phyloP scores from a whole-genome alignment of 2,329 filamentous ascomycete genomes.

The Aureobasidium subglaciale region DNA sequence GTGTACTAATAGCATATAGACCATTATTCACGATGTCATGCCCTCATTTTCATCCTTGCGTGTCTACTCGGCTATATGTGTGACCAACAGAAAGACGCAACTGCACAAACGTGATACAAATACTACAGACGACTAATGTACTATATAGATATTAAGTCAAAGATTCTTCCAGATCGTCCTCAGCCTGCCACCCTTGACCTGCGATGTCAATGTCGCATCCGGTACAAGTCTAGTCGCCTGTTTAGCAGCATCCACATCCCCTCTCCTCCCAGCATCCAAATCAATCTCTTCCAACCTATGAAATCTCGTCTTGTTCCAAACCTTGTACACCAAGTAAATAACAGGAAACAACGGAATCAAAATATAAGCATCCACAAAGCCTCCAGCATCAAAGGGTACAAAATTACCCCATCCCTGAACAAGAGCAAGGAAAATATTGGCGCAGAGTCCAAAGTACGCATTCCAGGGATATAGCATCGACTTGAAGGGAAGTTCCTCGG shows the following conservation, averaged over 20 bases:
- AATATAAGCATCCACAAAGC: slow-evolving; percentile 51
- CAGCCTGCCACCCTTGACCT: background rate
- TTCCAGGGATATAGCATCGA: slow-evolving; percentile 46
- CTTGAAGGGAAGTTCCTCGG: slow-evolving; percentile 43
- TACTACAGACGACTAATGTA: no score
- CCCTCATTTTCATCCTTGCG: background rate
- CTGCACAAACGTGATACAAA: no score
- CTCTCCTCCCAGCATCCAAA: slow-evolving; percentile 35
- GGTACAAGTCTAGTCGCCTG: slow-evolving; percentile 3
- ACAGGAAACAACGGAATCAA: slow-evolving; percentile 45
- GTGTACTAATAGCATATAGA: slow-evolving; percentile 11
- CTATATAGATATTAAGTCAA: no score
- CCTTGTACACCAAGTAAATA: slow-evolving; percentile 42
- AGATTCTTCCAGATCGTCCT: background rate
- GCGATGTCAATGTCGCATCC: background rate
- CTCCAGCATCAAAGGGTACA: slow-evolving; percentile 42
- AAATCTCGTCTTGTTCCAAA: slow-evolving; percentile 34
- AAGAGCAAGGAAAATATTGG: slow-evolving; percentile 45
- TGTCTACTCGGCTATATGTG: no score
- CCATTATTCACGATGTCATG: background rate
- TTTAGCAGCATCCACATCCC: slow-evolving; percentile 28
- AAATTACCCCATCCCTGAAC: slow-evolving; percentile 50
- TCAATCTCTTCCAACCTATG: slow-evolving; percentile 34
- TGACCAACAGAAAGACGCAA: no score
- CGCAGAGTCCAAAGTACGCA: slow-evolving; percentile 42